These are phyloP conservation scores for Leishmania gerbilli DNA, from an alignment of 208 protist species.

Conservation along the genomic window DNA sequence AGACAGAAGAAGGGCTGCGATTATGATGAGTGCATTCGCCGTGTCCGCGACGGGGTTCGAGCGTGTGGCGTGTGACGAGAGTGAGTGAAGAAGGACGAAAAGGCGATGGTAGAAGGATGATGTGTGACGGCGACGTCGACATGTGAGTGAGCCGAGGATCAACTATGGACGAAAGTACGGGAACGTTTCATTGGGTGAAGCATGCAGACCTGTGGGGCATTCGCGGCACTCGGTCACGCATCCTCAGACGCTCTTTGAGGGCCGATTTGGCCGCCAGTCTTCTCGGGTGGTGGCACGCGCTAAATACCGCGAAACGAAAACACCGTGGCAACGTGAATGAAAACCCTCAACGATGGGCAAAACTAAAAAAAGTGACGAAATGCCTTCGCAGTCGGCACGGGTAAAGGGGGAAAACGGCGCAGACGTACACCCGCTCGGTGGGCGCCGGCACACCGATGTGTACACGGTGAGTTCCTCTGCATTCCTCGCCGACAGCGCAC, in stretches of 20 bases:
- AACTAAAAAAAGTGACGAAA: too few relatives aligned
- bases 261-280: too few relatives aligned
- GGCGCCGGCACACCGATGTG: too few relatives aligned
- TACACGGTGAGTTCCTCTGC: too few relatives aligned
- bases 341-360: too few relatives aligned
- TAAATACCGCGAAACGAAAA: too few relatives aligned
- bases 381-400: too few relatives aligned
- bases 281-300: too few relatives aligned
- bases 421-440: too few relatives aligned
- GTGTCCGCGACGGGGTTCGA: not conserved
- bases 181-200: not conserved
- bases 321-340: too few relatives aligned
- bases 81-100: not conserved
- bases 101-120: not conserved
- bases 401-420: too few relatives aligned
- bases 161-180: not conserved
- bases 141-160: not conserved
- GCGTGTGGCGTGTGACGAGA: not conserved
- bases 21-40: not conserved
- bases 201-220: not conserved
- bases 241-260: not conserved
- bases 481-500: not conserved
- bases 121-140: not conserved
- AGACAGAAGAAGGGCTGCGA: not conserved
- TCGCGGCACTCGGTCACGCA: not conserved